Evolutionary conservation across 2,329 filamentous ascomycete genomes (phyloP).

Genomic region (Fusarium sp.): DNA sequence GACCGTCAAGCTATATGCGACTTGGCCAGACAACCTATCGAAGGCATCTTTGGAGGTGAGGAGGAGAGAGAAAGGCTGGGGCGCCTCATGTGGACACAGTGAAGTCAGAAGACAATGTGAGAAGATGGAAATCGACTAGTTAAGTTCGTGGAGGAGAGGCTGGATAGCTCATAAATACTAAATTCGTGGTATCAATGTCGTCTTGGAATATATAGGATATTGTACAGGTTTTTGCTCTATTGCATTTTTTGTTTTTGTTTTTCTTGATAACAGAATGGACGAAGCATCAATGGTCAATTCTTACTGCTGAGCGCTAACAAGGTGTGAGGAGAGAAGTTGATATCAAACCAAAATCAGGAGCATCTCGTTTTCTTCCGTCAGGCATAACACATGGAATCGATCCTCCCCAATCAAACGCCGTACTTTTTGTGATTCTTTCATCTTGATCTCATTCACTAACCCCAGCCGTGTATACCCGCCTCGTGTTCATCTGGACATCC

Average conservation of each 20-base stretch:
- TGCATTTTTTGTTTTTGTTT: slow-evolving; percentile 6
- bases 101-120: neutral
- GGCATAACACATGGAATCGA: slow-evolving; percentile 26
- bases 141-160: neutral
- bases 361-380: slow-evolving; percentile 30
- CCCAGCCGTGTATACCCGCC: slow-evolving; percentile 1
- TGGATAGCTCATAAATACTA: neutral
- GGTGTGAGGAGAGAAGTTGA: slow-evolving; percentile 37
- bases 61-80: slow-evolving; percentile 69
- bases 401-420: slow-evolving; percentile 34
- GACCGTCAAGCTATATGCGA: slow-evolving; percentile 56
- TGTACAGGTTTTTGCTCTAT: slow-evolving; percentile 30
- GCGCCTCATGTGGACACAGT: slow-evolving; percentile 59
- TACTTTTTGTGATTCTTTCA: slow-evolving; percentile 24
- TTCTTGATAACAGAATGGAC: slow-evolving; percentile 13
- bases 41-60: slow-evolving; percentile 73
- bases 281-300: slow-evolving; percentile 34
- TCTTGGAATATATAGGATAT: slow-evolving; percentile 11
- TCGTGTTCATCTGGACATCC: slow-evolving; percentile 20
- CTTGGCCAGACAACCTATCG: slow-evolving; percentile 70
- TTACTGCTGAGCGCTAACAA: slow-evolving; percentile 38
- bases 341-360: slow-evolving; percentile 34
- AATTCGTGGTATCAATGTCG: slow-evolving; percentile 20
- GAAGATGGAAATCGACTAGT: neutral
- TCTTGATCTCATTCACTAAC: slow-evolving; percentile 13